Base-by-base conservation (phyloP, 1,284 basidiomycete species). In the Meira nashicola region DNA sequence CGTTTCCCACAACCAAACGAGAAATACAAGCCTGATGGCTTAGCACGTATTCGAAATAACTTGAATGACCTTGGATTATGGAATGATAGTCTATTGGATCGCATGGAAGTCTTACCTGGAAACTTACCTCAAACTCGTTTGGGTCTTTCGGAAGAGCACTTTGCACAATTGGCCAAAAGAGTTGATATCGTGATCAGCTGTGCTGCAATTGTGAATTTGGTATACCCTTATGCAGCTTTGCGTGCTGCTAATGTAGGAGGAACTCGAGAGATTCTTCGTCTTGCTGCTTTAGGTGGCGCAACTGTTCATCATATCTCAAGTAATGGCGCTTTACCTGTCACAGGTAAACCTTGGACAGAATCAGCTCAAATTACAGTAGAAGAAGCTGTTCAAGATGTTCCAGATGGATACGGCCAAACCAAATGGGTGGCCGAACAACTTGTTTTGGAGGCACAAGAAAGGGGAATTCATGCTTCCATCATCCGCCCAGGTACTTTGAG, bases 361-460 rank as follows among this genome's bases (percentile, higher is more conserved):
- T 59, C 60, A 38, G 58, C 69, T 38, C 68, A 70, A 58, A 66
- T 70, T 52, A 67, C 64, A 12, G 73, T 78, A 17, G 68, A 69
- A 0, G 72, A 69, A 17, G 73, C 74, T 56, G 33, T 28, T 23
- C 61, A 47, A 40, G 51, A 55, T 21, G 61, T 79, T 43, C 65
- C 74, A 43, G 77, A 79, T 56, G 78, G 78, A 9, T 79, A 79
- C 64, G 74, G 78, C 19, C 78, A 79, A 66, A 78, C 74, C 49
- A 79, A 79, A 60, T 79, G 78, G 78, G 78, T 79, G 9, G 72
- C 78, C 25, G 78, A 79, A 55, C 71, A 71, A 65, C 68, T 79
- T 11, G 74, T 73, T 28, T 54, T 66, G 19, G 71, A 78, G 39
- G 70, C 76, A 15, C 58, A 63, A 17, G 60, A 61, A 38, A 68